Evolutionary conservation across 192 early-diverging fungal genomes (phyloP), one percentile per base, ranked within the genome.

Genomic region (Diversispora epigaea): DNA sequence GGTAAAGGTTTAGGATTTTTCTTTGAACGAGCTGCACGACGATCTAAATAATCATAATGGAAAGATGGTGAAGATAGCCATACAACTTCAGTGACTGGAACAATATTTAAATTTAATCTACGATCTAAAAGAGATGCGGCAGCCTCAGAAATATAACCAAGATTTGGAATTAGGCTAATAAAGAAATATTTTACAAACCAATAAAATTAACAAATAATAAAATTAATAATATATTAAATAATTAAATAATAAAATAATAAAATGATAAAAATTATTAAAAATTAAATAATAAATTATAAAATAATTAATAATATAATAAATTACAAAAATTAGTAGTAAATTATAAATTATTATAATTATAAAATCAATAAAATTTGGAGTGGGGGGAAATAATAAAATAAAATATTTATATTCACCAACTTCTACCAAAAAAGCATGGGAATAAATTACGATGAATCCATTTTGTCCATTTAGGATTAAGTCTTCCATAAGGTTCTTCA

Each of bases 91-190:
- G 95, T 97, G 32, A 85, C 79, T 0, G 95, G 95, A 4, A 95
- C 94, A 49, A 97, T 88, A 71, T 89, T 84, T 19, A 93, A 81
- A n/a, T 89, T 83, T 17, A 97, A 79, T 39, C 90, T 81, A 3
- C 85, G 81, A 75, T 96, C 95, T 4, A 97, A 80, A 22, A 89
- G 87, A 8, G 91, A 93, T 3, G 95, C 93, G 3, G 88, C 92
- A n/a, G 95, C 89, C 80, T 97, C 95, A 2, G 92, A 93, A 1
- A 97, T 78, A 68, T 97, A 97, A 11, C 94, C 95, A 4, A 92
- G 77, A 69, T 96, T 96, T 5, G 94, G 94, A 60, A 97, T 95
- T 68, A 96, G 78, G 73, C 86, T 83, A n/a, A 76, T 43, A 52
- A 40, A 58, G 60, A 46, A 15, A 25, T 32, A 32, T 32, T 0